These are phyloP conservation scores for Fusarium oxysporum DNA, from an alignment of 2,329 filamentous ascomycete genomes.

Conservation along the genomic window DNA sequence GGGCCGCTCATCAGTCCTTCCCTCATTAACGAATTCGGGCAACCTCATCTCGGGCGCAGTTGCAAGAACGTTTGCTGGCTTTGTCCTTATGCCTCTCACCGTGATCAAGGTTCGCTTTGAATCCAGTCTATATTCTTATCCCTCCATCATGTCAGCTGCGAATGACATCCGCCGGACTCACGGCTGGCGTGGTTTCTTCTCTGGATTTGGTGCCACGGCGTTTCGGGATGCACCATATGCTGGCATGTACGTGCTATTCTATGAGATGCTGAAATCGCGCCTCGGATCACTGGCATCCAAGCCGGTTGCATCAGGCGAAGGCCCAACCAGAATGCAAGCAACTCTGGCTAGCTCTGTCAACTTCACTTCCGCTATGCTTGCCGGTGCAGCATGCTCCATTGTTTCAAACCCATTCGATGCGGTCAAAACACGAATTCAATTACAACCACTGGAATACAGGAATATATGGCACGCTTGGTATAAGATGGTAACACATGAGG, in stretches of 20 bases:
- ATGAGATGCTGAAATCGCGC: constrained; percentile 82
- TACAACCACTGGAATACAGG: constrained; percentile 83
- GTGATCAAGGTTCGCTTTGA: constrained; percentile 98
- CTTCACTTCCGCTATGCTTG: constrained; percentile 83
- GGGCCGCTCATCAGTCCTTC: constrained; percentile 75
- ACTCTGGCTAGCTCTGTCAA: constrained; percentile 74
- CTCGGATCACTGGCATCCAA: constrained; percentile 54
- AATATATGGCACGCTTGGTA: constrained; percentile 84
- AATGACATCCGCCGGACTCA: constrained; percentile 79
- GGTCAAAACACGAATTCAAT: constrained; percentile 92
- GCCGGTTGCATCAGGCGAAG: constrained; percentile 21
- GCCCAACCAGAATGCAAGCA: constrained; percentile 45
- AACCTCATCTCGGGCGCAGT: constrained; percentile 88
- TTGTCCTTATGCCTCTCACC: constrained; percentile 94
- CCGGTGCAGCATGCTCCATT: constrained; percentile 84
- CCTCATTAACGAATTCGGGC: constrained; percentile 83
- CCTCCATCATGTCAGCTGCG: constrained; percentile 77
- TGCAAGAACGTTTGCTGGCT: constrained; percentile 86
- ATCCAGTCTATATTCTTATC: constrained; percentile 85
- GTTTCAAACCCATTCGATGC: constrained; percentile 98
- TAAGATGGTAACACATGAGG: constrained; percentile 86
- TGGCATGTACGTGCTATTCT: constrained; percentile 92
- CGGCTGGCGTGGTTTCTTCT: constrained; percentile 87
- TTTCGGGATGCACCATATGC: constrained; percentile 96
- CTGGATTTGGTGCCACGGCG: constrained; percentile 93